Evolutionary conservation across 2,329 filamentous ascomycete species (phyloP).

Genomic region (Beauveria scarabaeidicola): DNA sequence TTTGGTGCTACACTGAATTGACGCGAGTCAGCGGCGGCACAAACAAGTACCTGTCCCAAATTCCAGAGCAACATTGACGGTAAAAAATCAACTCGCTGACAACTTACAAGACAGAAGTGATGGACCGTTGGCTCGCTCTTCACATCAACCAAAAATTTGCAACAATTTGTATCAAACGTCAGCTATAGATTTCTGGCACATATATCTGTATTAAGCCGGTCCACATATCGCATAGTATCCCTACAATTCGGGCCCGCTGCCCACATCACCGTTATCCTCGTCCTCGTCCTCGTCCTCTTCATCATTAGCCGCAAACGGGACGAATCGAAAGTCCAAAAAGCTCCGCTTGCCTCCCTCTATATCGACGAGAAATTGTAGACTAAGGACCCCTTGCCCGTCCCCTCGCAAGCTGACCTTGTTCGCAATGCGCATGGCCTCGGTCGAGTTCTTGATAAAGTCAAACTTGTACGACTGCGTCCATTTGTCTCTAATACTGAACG

Average conservation of each 20-base stretch:
- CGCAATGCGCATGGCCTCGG: constrained; percentile 85
- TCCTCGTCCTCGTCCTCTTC: constrained; percentile 36
- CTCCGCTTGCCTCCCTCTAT: constrained; percentile 60
- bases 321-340: constrained; percentile 77
- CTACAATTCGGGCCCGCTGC: not conserved
- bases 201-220: not conserved
- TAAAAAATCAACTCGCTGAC: not conserved
- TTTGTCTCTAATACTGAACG: constrained; percentile 53
- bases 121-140: not conserved
- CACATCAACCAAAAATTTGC: not conserved
- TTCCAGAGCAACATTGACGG: not conserved
- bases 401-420: constrained; percentile 87
- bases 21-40: not conserved
- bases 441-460: constrained; percentile 72
- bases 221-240: not conserved
- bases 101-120: not conserved
- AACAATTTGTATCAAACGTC: not conserved
- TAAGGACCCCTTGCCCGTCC: constrained; percentile 83
- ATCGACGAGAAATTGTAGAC: constrained; percentile 93
- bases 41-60: not conserved
- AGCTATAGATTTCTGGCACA: not conserved
- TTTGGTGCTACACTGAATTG: not conserved
- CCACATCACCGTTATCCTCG: constrained; percentile 12
- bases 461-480: constrained; percentile 77
- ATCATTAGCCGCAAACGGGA: constrained; percentile 60